phyloP scores from a whole-genome alignment of 2,329 filamentous ascomycete species.

The Nemania sp. region DNA sequence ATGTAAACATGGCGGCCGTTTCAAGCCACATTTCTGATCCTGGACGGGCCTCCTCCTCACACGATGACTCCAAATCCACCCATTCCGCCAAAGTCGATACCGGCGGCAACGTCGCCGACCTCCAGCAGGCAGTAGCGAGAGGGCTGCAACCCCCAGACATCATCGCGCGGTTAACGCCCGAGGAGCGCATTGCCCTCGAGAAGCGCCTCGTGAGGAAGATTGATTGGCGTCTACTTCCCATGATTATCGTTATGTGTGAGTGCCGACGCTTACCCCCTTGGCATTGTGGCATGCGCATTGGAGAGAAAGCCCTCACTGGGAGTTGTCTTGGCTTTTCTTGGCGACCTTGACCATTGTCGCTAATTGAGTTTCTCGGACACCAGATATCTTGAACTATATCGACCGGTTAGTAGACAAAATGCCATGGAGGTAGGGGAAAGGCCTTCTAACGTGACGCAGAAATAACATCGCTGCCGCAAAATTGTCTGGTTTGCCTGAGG shows the following conservation, averaged over 20 bases:
- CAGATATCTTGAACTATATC: slow-evolving; percentile 39
- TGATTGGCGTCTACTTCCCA: slow-evolving; percentile 67
- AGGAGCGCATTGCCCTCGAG: slow-evolving; percentile 58
- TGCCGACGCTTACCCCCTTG: background rate
- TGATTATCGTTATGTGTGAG: slow-evolving; percentile 66
- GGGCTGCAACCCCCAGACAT: slow-evolving; percentile 40
- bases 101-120: slow-evolving; percentile 27
- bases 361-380: slow-evolving; percentile 6
- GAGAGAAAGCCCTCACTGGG: too few relatives aligned
- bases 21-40: slow-evolving; percentile 21
- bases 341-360: background rate
- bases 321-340: background rate
- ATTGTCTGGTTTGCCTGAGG: slow-evolving; percentile 51
- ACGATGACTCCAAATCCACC: slow-evolving; percentile 22
- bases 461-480: slow-evolving; percentile 62
- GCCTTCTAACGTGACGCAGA: slow-evolving; percentile 35
- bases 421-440: background rate
- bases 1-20: slow-evolving; percentile 10
- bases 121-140: slow-evolving; percentile 33
- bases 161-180: slow-evolving; percentile 52
- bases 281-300: too few relatives aligned
- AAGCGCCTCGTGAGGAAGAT: slow-evolving; percentile 65
- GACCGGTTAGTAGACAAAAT: slow-evolving; percentile 30
- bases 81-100: slow-evolving; percentile 24
- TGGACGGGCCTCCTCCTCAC: slow-evolving; percentile 21